Evolutionary conservation across 176 grass and related monocot genomes (phyloP).

Genomic region (Secale cereale): DNA sequence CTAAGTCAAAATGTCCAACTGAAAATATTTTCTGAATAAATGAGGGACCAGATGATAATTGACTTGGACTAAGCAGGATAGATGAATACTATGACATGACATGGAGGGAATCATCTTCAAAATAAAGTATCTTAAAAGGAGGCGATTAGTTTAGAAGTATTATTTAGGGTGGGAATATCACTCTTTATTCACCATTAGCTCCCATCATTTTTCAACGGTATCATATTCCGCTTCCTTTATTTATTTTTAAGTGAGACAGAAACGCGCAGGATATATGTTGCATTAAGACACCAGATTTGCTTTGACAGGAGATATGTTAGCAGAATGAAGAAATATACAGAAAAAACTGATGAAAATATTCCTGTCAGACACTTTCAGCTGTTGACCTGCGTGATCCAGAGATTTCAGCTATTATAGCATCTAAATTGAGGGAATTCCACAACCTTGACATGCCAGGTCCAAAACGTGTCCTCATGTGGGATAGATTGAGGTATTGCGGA

Average conservation of each 20-base stretch:
- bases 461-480: slow-evolving; percentile 60
- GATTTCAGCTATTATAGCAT: slow-evolving; percentile 66
- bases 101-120: not conserved
- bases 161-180: not conserved
- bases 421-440: slow-evolving; percentile 82
- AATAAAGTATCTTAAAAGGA: not conserved
- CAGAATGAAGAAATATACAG: not conserved
- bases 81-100: not conserved
- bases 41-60: not conserved
- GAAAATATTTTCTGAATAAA: not conserved
- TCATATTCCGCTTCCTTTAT: not conserved
- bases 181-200: slow-evolving; percentile 3
- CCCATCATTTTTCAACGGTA: not conserved
- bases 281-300: not conserved
- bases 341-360: slow-evolving; percentile 27
- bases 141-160: not conserved
- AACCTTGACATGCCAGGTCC: slow-evolving; percentile 78
- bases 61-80: not conserved
- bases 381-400: slow-evolving; percentile 72
- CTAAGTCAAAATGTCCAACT: slow-evolving; percentile 1
- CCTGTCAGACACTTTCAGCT: slow-evolving; percentile 67
- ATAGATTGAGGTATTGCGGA: slow-evolving; percentile 69
- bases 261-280: not conserved
- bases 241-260: not conserved
- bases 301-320: not conserved